A percentile compares a stretch with the other conserved stretches of the same genome.
Evolutionary conservation across 768 basidiomycete genomes (phyloP).

Genomic region (Amanita pseudoporphyria): DNA sequence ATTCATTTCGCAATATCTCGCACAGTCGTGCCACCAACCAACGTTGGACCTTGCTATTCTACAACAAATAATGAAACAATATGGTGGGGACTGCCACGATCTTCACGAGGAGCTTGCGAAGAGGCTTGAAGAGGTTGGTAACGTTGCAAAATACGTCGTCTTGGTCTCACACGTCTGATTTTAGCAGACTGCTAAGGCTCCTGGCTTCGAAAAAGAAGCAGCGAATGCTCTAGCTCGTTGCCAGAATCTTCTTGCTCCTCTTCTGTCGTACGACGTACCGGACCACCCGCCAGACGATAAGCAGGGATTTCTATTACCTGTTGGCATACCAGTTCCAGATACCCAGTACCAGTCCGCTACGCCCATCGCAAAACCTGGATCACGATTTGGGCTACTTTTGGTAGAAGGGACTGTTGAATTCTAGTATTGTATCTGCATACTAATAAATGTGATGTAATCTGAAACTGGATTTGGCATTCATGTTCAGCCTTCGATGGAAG

Average conservation of each 20-base stretch:
- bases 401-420: constrained; percentile 34
- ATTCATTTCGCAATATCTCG: constrained; percentile 28
- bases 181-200: not conserved
- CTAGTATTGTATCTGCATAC: too few species aligned
- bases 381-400: constrained; percentile 68
- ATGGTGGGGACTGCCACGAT: constrained; percentile 29
- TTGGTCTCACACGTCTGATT: constrained; percentile 10
- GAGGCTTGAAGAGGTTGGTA: constrained; percentile 11
- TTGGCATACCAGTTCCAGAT: constrained; percentile 43
- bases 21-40: constrained; percentile 8
- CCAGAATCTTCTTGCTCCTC: constrained; percentile 51
- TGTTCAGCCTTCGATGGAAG: not conserved
- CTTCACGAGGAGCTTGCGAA: constrained; percentile 34
- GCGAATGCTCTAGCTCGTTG: constrained; percentile 19
- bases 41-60: constrained; percentile 1
- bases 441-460: not conserved
- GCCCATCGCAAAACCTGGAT: constrained; percentile 58
- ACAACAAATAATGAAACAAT: constrained; percentile 7
- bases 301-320: constrained; percentile 29
- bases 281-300: constrained; percentile 23
- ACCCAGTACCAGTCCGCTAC: constrained; percentile 49
- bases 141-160: constrained; percentile 11
- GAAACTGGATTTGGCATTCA: constrained; percentile 7
- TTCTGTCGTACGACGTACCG: constrained; percentile 33
- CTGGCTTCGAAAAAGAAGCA: not conserved